A percentile compares a stretch with the other conserved stretches of the same genome.
phyloP scores from a whole-genome alignment of 495 filamentous ascomycete genomes.

The Elasticomyces elasticus region DNA sequence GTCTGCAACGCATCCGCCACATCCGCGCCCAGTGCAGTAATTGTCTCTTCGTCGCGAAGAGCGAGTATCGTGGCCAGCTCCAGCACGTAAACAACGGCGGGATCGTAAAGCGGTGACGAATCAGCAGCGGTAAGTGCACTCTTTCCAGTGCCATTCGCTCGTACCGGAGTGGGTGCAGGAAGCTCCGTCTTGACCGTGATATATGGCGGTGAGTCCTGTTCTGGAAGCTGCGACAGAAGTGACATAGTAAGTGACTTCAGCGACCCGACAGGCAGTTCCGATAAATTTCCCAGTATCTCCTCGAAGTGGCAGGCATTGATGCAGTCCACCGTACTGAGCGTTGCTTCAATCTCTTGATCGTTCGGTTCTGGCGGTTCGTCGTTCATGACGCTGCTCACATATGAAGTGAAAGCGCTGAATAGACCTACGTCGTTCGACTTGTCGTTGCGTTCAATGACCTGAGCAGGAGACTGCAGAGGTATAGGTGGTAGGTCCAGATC shows the following conservation, averaged over 20 bases:
- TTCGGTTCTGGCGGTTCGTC: conserved; percentile 97
- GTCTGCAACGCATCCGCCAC: conserved; percentile 71
- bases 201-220: conserved; percentile 68
- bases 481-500: conserved; percentile 71
- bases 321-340: conserved; percentile 86
- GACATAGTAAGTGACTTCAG: conserved; percentile 60
- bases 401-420: conserved; percentile 87
- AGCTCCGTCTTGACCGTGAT: conserved; percentile 82
- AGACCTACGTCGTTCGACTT: conserved; percentile 70
- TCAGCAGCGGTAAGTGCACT: conserved; percentile 3
- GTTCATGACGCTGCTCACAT: conserved; percentile 95
- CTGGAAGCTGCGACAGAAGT: conserved; percentile 73
- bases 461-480: conserved; percentile 80
- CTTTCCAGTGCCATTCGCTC: conserved; percentile 47
- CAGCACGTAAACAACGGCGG: conserved; percentile 74
- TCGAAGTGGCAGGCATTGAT: conserved; percentile 80
- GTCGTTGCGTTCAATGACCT: conserved; percentile 79
- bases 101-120: conserved; percentile 64
- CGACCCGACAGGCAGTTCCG: conserved; percentile 57
- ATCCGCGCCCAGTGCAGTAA: conserved; percentile 61
- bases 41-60: conserved; percentile 62
- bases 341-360: conserved; percentile 93
- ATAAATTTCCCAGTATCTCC: conserved; percentile 75
- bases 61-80: conserved; percentile 81
- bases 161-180: conserved; percentile 40